Evolutionary conservation across 208 protist genomes (phyloP).

Genomic region (Trypanosoma vivax): DNA sequence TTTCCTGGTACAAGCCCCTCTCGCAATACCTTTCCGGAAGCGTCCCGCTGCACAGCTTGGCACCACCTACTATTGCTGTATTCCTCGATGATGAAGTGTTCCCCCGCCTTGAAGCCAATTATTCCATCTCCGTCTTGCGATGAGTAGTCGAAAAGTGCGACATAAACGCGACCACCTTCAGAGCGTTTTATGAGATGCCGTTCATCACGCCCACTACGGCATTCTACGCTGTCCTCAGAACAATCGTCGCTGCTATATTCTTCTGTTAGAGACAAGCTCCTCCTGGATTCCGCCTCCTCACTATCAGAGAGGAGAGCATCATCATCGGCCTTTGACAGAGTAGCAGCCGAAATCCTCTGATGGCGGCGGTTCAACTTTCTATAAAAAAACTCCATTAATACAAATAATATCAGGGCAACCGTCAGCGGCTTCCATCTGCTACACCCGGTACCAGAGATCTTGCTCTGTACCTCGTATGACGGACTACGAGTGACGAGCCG

Average conservation of each 20-base stretch:
- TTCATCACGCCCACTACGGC: neutral
- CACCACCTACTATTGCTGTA: slow-evolving; percentile 68
- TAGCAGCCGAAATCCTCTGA: slow-evolving; percentile 3
- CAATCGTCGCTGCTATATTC: slow-evolving; percentile 15
- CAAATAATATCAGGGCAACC: slow-evolving; percentile 46
- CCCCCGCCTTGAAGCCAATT: slow-evolving; percentile 68
- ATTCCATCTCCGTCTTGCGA: slow-evolving; percentile 29
- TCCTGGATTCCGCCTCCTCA: slow-evolving; percentile 21
- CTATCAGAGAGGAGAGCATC: neutral
- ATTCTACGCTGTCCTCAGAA: slow-evolving; percentile 5
- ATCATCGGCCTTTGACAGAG: slow-evolving; percentile 4
- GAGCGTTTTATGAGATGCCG: neutral
- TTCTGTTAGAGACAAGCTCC: slow-evolving; percentile 59
- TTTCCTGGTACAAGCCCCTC: slow-evolving; percentile 66
- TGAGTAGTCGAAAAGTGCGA: slow-evolving; percentile 69
- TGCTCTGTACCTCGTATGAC: slow-evolving; percentile 3
- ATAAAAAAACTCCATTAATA: slow-evolving; percentile 58
- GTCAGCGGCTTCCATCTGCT: slow-evolving; percentile 49
- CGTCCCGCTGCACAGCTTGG: slow-evolving; percentile 32
- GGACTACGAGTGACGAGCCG: slow-evolving; percentile 9
- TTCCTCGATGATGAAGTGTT: slow-evolving; percentile 74
- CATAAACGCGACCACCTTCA: slow-evolving; percentile 32
- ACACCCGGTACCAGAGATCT: neutral
- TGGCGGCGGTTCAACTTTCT: slow-evolving; percentile 21
- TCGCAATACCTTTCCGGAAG: slow-evolving; percentile 13